Evolutionary conservation across 257 asterid genomes (phyloP).

Genomic region (Solanum virginianum): DNA sequence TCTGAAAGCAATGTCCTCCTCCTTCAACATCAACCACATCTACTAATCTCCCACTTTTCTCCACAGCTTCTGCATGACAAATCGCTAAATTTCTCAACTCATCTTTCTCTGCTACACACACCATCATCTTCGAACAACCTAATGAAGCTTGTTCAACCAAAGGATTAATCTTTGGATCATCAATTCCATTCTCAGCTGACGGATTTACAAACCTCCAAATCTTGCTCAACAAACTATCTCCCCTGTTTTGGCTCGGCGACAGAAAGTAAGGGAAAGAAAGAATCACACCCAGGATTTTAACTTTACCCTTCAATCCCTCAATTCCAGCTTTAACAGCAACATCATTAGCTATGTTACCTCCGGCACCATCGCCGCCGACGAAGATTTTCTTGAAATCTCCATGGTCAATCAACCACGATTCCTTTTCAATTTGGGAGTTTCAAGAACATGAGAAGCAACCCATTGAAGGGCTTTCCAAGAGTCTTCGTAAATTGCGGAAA

Average conservation of each 20-base stretch:
- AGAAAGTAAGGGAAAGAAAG: slow-evolving; percentile 7
- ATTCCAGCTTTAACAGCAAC: slow-evolving; percentile 1
- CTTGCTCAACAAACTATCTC: background rate
- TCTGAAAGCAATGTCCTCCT: slow-evolving; percentile 6
- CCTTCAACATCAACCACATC: slow-evolving; percentile 1
- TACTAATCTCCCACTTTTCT: background rate
- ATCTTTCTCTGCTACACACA: background rate
- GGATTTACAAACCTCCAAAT: background rate
- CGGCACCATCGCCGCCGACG: slow-evolving; percentile 11
- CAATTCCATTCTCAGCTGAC: background rate
- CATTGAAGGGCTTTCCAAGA: slow-evolving; percentile 19
- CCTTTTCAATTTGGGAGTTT: background rate
- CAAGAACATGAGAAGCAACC: slow-evolving; percentile 6
- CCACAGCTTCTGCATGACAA: background rate
- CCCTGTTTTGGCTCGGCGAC: background rate
- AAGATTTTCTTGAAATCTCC: background rate
- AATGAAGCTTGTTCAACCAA: background rate
- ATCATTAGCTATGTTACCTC: slow-evolving; percentile 13
- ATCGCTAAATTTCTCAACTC: background rate
- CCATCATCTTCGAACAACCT: background rate
- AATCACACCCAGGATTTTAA: slow-evolving; percentile 1
- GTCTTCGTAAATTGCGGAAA: background rate
- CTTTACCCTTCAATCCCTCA: background rate
- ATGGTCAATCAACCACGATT: background rate
- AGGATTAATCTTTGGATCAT: slow-evolving; percentile 5